Evolutionary conservation across 768 basidiomycete species (phyloP).

Genomic region (Leccinum barrowsii): DNA sequence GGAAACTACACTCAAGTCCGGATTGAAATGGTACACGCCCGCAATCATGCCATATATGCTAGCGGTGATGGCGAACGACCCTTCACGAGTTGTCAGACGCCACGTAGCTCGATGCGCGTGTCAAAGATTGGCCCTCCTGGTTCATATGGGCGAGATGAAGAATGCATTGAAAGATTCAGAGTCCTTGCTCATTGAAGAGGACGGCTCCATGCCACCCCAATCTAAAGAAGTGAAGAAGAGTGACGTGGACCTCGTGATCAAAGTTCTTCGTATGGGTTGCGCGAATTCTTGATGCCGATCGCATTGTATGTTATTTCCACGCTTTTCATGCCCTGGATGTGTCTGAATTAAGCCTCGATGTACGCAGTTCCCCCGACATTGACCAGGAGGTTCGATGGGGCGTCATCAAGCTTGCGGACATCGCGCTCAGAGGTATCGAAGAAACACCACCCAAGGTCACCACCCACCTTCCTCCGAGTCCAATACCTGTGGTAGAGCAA

Average conservation of each 20-base stretch:
- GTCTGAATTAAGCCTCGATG: neutral
- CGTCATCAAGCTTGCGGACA: slow-evolving; percentile 86
- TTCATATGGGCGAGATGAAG: slow-evolving; percentile 90
- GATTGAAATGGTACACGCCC: slow-evolving; percentile 81
- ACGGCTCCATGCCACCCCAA: slow-evolving; percentile 69
- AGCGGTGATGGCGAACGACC: slow-evolving; percentile 81
- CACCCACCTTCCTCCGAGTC: slow-evolving; percentile 61
- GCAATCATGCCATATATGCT: slow-evolving; percentile 86
- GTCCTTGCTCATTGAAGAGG: slow-evolving; percentile 81
- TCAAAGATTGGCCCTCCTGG: slow-evolving; percentile 80
- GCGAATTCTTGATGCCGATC: slow-evolving; percentile 79
- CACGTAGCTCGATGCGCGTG: slow-evolving; percentile 85
- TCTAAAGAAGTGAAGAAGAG: slow-evolving; percentile 75
- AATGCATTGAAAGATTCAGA: slow-evolving; percentile 68
- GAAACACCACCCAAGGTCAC: slow-evolving; percentile 86
- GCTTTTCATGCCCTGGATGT: slow-evolving; percentile 1
- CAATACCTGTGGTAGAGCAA: slow-evolving; percentile 63
- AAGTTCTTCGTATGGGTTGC: slow-evolving; percentile 79
- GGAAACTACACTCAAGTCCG: slow-evolving; percentile 93
- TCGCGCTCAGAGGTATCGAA: slow-evolving; percentile 77
- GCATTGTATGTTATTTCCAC: slow-evolving; percentile 55
- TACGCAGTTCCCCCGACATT: slow-evolving; percentile 61
- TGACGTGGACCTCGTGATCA: slow-evolving; percentile 81
- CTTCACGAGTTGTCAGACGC: slow-evolving; percentile 76
- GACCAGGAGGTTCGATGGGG: slow-evolving; percentile 92